Percentiles rank a stretch among this genome's conserved stretches.
These are phyloP conservation scores for Bauhinia variegata DNA, from an alignment of 306 rosid species.

Conservation along the genomic window DNA sequence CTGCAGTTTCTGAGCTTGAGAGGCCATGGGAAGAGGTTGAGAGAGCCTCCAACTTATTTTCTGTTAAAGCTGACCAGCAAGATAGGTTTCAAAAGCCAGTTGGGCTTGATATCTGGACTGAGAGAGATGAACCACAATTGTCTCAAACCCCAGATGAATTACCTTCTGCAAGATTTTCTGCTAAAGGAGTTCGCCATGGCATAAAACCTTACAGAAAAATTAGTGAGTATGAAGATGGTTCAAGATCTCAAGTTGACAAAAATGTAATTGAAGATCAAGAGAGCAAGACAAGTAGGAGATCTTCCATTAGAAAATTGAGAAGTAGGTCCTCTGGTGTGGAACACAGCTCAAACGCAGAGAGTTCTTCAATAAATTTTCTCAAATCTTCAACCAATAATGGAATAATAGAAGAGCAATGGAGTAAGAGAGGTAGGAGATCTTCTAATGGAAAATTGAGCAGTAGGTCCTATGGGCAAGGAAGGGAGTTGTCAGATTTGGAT, in stretches of 20 bases:
- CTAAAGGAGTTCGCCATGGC: constrained; percentile 93
- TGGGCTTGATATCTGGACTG: constrained; percentile 87
- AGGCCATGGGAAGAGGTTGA: constrained; percentile 91
- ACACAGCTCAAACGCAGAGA: constrained; percentile 24
- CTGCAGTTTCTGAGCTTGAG: constrained; percentile 89
- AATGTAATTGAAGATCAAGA: constrained; percentile 16
- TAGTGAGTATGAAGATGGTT: constrained; percentile 37
- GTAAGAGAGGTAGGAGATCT: constrained; percentile 22
- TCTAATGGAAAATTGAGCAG: constrained; percentile 27
- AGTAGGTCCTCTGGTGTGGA: constrained; percentile 25
- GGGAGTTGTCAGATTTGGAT: constrained; percentile 16
- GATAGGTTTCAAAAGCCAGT: constrained; percentile 91
- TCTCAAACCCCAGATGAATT: constrained; percentile 75
- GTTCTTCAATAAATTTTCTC: constrained; percentile 27
- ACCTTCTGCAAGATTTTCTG: constrained; percentile 87
- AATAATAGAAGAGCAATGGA: constrained; percentile 13
- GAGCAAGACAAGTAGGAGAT: constrained; percentile 15
- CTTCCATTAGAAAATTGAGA: constrained; percentile 31
- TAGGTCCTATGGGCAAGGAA: constrained; percentile 32
- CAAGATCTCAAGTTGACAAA: constrained; percentile 28
- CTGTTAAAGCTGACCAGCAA: constrained; percentile 80
- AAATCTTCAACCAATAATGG: constrained; percentile 11
- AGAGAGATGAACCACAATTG: constrained; percentile 79
- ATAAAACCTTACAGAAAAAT: constrained; percentile 66
- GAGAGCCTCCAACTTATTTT: constrained; percentile 72